A percentile compares a stretch with the other conserved stretches of the same genome.
Evolutionary conservation across 805 yeast species (phyloP).

Genomic region (Yamadazyma endophytica): DNA sequence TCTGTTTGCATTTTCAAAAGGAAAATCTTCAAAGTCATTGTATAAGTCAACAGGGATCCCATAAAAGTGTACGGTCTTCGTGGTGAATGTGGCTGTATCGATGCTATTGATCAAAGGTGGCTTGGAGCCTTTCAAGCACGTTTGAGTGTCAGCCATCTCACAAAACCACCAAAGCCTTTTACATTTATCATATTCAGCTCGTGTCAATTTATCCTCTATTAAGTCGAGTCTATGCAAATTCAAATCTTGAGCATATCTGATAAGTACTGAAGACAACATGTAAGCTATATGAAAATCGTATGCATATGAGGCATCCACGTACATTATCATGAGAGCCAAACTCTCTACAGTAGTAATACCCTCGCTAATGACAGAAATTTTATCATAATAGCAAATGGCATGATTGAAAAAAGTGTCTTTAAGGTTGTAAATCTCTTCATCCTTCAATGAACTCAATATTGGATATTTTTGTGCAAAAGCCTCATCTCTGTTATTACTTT

Average conservation of each 20-base stretch:
- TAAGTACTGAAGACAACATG: constrained; percentile 20
- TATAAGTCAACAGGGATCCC: constrained; percentile 14
- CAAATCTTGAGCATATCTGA: constrained; percentile 26
- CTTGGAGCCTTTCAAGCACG: constrained; percentile 26
- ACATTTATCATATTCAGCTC: constrained; percentile 11
- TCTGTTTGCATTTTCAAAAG: constrained; percentile 22
- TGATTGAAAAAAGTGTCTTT: constrained; percentile 16
- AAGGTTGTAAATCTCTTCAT: constrained; percentile 11
- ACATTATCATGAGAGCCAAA: constrained; percentile 40
- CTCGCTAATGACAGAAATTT: constrained; percentile 42
- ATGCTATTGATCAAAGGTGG: constrained; percentile 19
- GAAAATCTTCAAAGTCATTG: constrained; percentile 1
- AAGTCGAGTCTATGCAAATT: constrained; percentile 20
- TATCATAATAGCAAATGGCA: constrained; percentile 49
- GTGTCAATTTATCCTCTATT: constrained; percentile 11
- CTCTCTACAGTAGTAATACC: constrained; percentile 49
- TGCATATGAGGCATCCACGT: constrained; percentile 23
- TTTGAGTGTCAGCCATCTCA: constrained; percentile 22
- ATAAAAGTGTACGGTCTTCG: constrained; percentile 11
- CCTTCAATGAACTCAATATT: constrained; percentile 4
- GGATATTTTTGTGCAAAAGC: constrained; percentile 9
- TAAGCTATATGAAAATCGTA: constrained; percentile 23
- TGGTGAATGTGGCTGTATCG: constrained; percentile 17
- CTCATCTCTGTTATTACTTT: constrained; percentile 9
- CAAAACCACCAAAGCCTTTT: constrained; percentile 28